Evolutionary conservation across 257 asterid genomes (phyloP).

Genomic region (Plantago major): DNA sequence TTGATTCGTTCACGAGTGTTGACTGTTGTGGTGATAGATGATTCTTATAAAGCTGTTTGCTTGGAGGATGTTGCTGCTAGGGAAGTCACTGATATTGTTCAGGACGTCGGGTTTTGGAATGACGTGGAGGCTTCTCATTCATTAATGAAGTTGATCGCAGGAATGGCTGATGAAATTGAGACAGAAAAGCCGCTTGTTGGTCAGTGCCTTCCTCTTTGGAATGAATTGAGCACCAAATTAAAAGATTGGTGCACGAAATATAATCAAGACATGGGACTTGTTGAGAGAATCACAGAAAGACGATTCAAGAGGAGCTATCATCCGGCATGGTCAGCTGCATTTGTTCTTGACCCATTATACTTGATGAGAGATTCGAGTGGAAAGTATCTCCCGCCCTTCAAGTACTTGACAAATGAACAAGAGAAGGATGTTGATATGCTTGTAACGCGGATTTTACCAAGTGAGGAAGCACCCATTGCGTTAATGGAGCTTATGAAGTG

Average conservation of each 20-base stretch:
- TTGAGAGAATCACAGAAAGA: slow-evolving; percentile 51
- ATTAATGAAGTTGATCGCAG: slow-evolving; percentile 49
- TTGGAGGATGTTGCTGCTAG: slow-evolving; percentile 44
- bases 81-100: slow-evolving; percentile 49
- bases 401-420: slow-evolving; percentile 65
- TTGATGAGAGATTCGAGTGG: slow-evolving; percentile 64
- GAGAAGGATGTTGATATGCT: slow-evolving; percentile 75
- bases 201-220: slow-evolving; percentile 86
- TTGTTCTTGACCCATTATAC: slow-evolving; percentile 72
- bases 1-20: slow-evolving; percentile 52
- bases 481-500: slow-evolving; percentile 87
- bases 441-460: slow-evolving; percentile 53
- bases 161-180: slow-evolving; percentile 68
- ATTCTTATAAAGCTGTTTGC: slow-evolving; percentile 49
- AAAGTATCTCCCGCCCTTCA: slow-evolving; percentile 82
- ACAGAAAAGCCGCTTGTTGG: slow-evolving; percentile 71
- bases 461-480: slow-evolving; percentile 68
- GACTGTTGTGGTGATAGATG: slow-evolving; percentile 55
- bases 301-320: slow-evolving; percentile 65
- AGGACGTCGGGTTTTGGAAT: slow-evolving; percentile 69
- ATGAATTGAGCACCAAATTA: slow-evolving; percentile 47
- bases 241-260: slow-evolving; percentile 69
- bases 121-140: slow-evolving; percentile 66
- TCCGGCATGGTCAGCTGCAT: slow-evolving; percentile 91
- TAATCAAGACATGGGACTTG: slow-evolving; percentile 41